A percentile compares a stretch with the other conserved stretches of the same genome.
These are phyloP conservation scores for Pyrenula aspistea DNA, from an alignment of 495 filamentous ascomycete species.

Conservation along the genomic window DNA sequence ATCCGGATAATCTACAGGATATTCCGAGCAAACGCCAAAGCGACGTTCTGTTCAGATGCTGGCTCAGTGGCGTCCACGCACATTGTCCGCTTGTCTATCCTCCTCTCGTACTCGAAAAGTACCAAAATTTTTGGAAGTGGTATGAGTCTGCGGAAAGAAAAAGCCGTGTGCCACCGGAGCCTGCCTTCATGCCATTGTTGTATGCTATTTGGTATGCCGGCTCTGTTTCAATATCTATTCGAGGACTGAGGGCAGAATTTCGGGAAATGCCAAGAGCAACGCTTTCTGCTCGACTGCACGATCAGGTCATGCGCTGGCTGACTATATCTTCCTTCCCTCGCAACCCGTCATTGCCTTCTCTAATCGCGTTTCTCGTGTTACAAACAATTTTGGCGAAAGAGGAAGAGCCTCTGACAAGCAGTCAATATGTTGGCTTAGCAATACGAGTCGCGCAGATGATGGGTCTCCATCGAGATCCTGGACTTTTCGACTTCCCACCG, in stretches of 20 bases:
- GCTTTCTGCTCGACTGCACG: conserved; percentile 26
- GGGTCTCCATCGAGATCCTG: conserved; percentile 61
- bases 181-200: conserved; percentile 31
- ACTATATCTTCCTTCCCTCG: conserved; percentile 32
- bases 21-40: conserved; percentile 33
- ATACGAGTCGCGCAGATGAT: conserved; percentile 61
- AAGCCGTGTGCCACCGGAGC: conserved; percentile 12
- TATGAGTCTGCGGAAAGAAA: conserved; percentile 33
- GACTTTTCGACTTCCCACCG: conserved; percentile 48
- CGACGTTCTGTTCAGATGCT: conserved; percentile 32
- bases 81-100: conserved; percentile 33
- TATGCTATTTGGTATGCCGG: conserved; percentile 38
- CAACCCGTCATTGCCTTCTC: conserved; percentile 29
- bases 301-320: conserved; percentile 30
- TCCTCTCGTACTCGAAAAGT: conserved; percentile 28
- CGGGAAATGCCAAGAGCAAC: conserved; percentile 16
- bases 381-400: conserved; percentile 35
- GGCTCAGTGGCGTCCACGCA: conserved; percentile 34
- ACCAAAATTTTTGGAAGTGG: conserved; percentile 36
- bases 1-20: conserved; percentile 32
- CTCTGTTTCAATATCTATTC: conserved; percentile 31
- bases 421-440: conserved; percentile 38
- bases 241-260: conserved; percentile 32
- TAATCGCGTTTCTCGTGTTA: conserved; percentile 32
- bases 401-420: conserved; percentile 34